Base-by-base conservation (phyloP, 2,329 filamentous ascomycete genomes). In the Fonsecaea erecta region DNA sequence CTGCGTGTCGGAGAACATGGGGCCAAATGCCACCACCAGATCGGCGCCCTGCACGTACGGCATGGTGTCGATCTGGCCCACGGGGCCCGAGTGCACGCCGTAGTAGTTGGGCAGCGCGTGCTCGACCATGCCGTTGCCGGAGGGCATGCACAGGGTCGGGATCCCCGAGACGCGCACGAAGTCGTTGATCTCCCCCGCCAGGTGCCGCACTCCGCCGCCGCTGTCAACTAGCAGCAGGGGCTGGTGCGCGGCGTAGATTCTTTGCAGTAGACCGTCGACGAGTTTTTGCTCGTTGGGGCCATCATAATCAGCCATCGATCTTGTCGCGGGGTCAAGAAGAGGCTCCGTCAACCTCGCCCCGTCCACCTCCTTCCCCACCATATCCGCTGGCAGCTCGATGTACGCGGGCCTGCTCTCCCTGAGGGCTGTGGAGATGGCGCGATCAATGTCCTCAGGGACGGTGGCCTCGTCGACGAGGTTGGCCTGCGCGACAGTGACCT, bases 141-240 rank as follows among this genome's bases (percentile, higher is more conserved):
- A 96, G 1, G 92, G 91, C 0, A 92, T 90, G n/a, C 93, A 90
- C 72, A 95, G 96, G 0, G 91, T 89, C 3, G 93, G 92, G 7
- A 96, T 81, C 3, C 86, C 82, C 0, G 91, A 91, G 76, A 89
- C 91, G 66, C 88, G 82, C 58, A 96, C 81, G 16, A 97, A 81
- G 7, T 86, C 85, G 71, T 91, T 87, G 18, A 92, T 87, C 76
- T 95, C 91, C 0, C 86, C 77, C 1, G 93, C 77, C 16, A 90
- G 89, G 48, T 88, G 84, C 74, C 95, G 90, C 35, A 92, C 87
- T 69, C 93, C 88, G 11, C 91, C 90, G 73, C 92, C 95, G 35
- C 90, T 91, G 76, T 97, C 93, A 5, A 96, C 88, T 6, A 97
- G 81, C 40, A 97, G 86, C 43, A 95, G 81, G 2, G 93, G 92